Base-by-base conservation (phyloP, 2,329 filamentous ascomycete genomes). In the Fusarium sp. region DNA sequence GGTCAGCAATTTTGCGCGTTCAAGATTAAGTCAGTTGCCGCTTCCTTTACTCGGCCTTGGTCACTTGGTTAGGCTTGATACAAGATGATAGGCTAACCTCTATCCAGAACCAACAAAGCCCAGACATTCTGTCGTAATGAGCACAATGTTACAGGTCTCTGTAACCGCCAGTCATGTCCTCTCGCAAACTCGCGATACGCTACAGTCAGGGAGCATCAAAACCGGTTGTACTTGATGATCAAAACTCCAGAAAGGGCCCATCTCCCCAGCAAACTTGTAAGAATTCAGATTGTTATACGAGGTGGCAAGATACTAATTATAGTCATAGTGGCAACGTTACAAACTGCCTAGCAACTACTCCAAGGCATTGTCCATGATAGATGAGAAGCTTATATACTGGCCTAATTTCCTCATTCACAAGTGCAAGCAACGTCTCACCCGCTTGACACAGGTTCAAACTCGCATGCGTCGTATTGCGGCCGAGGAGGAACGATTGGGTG, bases 41-140 rank as follows among this genome's bases (percentile, higher is more conserved):
- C 20, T 8, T 15, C 10, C 32, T 17, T 36, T 45, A 28, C 28
- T 15, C 24, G 20, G 8, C 30, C 30, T 14, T 24, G 12, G 17
- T 32, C 15, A 12, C 47, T 32, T n/a, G 20, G 15, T 6, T 12
- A 32, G 24, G 22, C 48, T 34, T 32, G 22, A 18, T 32, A 14
- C 20, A 28, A 22, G 50, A 54, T 26, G 32, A 38, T 4, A 45
- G 68, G 39, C 80, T 85, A 75, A 86, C 74, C 8, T 39, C 32
- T 5, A 11, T 28, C 30, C 79, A 94, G 91, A 86, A 94, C 92
- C 26, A 93, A 94, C 30, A 97, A 96, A 84, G 89, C 92, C 67
- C 92, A 96, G 83, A 98, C 91, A 79, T 99, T 98, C 84, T 99
- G 96, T 84, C 92, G 96, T 82, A 98, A 98, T 84, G 95, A 96